phyloP scores from a whole-genome alignment of 2,329 filamentous ascomycete genomes.

The Pseudogymnoascus sp. region DNA sequence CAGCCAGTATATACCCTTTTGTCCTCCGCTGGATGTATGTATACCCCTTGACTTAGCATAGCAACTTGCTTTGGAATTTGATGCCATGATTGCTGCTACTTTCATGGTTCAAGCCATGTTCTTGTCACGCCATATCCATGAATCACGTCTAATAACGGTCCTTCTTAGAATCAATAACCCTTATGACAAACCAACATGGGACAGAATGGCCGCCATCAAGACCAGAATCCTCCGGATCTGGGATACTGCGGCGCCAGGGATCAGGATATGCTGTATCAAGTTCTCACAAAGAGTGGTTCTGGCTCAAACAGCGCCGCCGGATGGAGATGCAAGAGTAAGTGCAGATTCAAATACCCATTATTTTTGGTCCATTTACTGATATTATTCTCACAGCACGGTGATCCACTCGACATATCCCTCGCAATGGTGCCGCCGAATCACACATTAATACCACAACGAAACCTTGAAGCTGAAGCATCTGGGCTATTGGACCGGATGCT shows the following conservation, averaged over 20 bases:
- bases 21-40: conserved; percentile 93
- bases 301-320: conserved; percentile 78
- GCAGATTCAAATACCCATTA: neutral
- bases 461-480: conserved; percentile 85
- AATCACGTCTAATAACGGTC: neutral
- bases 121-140: neutral
- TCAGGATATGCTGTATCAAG: conserved; percentile 93
- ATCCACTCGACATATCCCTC: conserved; percentile 77
- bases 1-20: conserved; percentile 86
- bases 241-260: conserved; percentile 68
- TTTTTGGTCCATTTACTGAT: conserved; percentile 8
- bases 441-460: conserved; percentile 66
- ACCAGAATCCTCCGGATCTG: conserved; percentile 79
- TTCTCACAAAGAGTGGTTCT: conserved; percentile 91
- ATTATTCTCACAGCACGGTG: conserved; percentile 46
- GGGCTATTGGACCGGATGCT: conserved; percentile 86
- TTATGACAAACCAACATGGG: conserved; percentile 75
- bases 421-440: conserved; percentile 80
- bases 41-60: conserved; percentile 12
- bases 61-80: conserved; percentile 19
- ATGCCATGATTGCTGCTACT: conserved; percentile 21
- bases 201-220: conserved; percentile 82
- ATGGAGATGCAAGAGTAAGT: conserved; percentile 73
- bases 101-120: neutral
- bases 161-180: conserved; percentile 71